Evolutionary conservation across 2,329 filamentous ascomycete species (phyloP), one percentile per base, ranked within the genome.

Genomic region (Colletotrichum navitas): DNA sequence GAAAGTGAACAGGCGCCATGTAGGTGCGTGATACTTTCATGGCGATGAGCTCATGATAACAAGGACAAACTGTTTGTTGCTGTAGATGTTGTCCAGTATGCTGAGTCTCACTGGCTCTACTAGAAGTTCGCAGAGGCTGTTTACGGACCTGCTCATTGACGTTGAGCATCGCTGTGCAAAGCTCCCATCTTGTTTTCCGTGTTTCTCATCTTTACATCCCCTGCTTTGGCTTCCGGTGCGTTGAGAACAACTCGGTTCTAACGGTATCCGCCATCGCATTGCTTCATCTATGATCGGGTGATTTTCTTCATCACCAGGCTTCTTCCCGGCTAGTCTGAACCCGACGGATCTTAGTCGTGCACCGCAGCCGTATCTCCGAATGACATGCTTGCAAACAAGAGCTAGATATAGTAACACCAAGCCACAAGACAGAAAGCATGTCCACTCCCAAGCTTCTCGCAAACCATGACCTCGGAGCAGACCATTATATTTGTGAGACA

Each of bases 31-130:
- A 43, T 65, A 32, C 51, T 49, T 21, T 36, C 63, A 29, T 65
- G 68, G 55, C 45, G 71, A 49, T 61, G 71, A 8, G 58, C 26
- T 29, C 66, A 52, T 18, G 51, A 61, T 5, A 68, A 4, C 16
- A 45, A 43, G 36, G 8, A 34, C n/a, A 26, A 21, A 6, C 24
- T 29, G 14, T 24, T 41, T 26, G 36, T 59, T 59, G 56, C 24
- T 39, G 26, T 39, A 11, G 34, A 43, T 43, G 39, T 26, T 41
- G 43, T 26, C 36, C 24, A 26, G 47, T 14, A 51, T 29, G 36
- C 24, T 24, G 26, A 32, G 24, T 32, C 56, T 21, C 56, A 59
- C 24, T 26, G 24, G 47, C 47, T 51, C 14, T 16, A 5, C 14
- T 51, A 49, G 5, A 51, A 51, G 47, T 16, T 24, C 12, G 24